phyloP scores from a whole-genome alignment of 106 monocot species.

The Apostasia shenzhenica region DNA sequence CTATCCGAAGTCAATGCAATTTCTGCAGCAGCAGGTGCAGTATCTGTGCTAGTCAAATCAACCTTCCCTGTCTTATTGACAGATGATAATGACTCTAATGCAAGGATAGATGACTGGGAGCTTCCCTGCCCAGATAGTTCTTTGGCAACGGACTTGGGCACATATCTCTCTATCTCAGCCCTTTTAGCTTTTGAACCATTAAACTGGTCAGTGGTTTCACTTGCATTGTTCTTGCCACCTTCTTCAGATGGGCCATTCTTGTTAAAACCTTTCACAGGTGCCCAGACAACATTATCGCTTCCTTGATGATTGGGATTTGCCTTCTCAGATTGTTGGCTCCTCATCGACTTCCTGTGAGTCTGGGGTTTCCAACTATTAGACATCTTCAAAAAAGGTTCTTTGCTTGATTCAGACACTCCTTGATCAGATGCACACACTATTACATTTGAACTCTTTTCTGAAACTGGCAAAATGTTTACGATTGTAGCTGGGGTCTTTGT shows the following conservation, averaged over 20 bases:
- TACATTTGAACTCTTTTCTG: constrained; percentile 16
- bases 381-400: constrained; percentile 18
- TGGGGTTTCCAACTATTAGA: constrained; percentile 50
- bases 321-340: constrained; percentile 39
- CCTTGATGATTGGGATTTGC: constrained; percentile 47
- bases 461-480: constrained; percentile 8
- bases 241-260: constrained; percentile 41
- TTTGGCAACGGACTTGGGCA: constrained; percentile 70
- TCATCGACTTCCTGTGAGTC: constrained; percentile 31
- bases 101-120: constrained; percentile 1
- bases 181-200: constrained; percentile 53
- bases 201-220: constrained; percentile 17
- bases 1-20: constrained; percentile 8
- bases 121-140: constrained; percentile 32
- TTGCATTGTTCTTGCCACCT: not conserved
- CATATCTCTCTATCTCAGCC: constrained; percentile 95
- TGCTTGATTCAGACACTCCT: constrained; percentile 3
- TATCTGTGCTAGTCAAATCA: constrained; percentile 8
- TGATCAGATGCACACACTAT: constrained; percentile 4
- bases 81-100: not conserved
- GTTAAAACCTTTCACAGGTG: constrained; percentile 57
- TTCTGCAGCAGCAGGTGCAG: constrained; percentile 16
- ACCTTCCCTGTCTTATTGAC: constrained; percentile 1
- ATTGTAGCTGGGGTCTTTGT: constrained; percentile 1
- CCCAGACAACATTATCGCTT: constrained; percentile 66